Evolutionary conservation across 208 protist species (phyloP).

Genomic region (Leishmania lainsoni): DNA sequence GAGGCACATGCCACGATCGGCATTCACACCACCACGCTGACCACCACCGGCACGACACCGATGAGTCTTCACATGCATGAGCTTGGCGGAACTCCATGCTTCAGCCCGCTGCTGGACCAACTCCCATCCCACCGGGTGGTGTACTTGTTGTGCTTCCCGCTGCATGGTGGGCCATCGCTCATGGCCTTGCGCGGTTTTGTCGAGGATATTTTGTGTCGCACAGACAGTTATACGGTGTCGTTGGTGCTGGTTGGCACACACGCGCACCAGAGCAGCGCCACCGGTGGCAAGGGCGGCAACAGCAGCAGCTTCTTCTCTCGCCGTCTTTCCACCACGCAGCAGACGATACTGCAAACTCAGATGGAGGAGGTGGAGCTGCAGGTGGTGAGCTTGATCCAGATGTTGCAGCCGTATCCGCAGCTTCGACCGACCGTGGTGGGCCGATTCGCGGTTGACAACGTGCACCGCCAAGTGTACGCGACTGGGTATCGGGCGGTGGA

Average conservation of each 20-base stretch:
- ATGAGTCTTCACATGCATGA: constrained; percentile 65
- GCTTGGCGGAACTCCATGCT: constrained; percentile 67
- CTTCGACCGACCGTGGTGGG: constrained; percentile 70
- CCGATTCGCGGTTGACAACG: constrained; percentile 74
- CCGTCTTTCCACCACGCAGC: constrained; percentile 12
- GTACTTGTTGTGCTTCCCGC: constrained; percentile 79
- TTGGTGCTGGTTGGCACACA: constrained; percentile 49
- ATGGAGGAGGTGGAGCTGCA: constrained; percentile 64
- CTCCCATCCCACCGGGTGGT: constrained; percentile 68
- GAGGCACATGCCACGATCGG: constrained; percentile 33
- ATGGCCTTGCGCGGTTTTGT: constrained; percentile 49
- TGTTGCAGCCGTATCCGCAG: constrained; percentile 62
- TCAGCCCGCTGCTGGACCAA: constrained; percentile 61
- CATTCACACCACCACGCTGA: constrained; percentile 24
- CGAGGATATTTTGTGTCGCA: constrained; percentile 75
- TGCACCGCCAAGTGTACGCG: constrained; percentile 47
- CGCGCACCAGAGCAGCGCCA: constrained; percentile 23
- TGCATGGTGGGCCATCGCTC: constrained; percentile 41
- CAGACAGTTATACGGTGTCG: constrained; percentile 49
- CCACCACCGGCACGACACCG: constrained; percentile 12
- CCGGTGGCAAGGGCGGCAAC: constrained; percentile 4
- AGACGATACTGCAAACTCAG: constrained; percentile 30
- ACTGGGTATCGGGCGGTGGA: constrained; percentile 45
- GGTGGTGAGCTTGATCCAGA: constrained; percentile 64
- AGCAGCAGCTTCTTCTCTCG: constrained; percentile 1